Conservation (phyloP, 345 rosid genomes). For the Arabidopsis arenosa region DNA sequence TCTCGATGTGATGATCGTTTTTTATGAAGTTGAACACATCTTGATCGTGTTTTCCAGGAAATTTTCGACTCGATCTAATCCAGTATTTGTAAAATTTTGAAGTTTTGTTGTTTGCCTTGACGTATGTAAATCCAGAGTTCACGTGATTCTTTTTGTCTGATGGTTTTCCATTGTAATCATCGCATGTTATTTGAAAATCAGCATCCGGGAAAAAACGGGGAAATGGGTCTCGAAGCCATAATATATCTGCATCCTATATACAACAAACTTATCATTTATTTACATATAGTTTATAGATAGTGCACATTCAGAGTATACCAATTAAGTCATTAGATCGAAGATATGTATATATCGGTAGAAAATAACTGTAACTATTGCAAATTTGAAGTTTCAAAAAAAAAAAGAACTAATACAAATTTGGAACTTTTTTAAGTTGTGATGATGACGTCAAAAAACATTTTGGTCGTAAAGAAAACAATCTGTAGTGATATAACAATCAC, state of each 20-base stretch:
- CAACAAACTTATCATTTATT: background rate
- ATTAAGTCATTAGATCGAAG: background rate
- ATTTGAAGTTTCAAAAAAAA: no score
- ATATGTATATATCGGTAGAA: background rate
- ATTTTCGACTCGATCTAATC: conserved; percentile 51
- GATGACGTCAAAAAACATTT: background rate
- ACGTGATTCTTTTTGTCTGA: conserved; percentile 50
- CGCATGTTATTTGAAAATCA: conserved; percentile 89
- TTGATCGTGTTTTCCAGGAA: conserved; percentile 71
- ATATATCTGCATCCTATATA: conserved; percentile 72
- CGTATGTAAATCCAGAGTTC: conserved; percentile 77
- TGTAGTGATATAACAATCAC: background rate
- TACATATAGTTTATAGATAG: background rate
- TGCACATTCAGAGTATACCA: background rate
- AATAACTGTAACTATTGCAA: background rate
- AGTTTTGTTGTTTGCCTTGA: conserved; percentile 57
- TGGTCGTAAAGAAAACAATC: background rate
- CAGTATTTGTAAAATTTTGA: conserved; percentile 65
- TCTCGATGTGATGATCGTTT: conserved; percentile 39
- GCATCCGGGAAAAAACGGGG: conserved; percentile 55
- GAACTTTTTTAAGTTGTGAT: background rate
- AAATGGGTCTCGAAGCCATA: conserved; percentile 84
- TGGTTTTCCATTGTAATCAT: conserved; percentile 52
- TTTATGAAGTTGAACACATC: conserved; percentile 78
- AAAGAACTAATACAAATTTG: background rate